A percentile compares a stretch with the other conserved stretches of the same genome.
Evolutionary conservation across 805 yeast genomes (phyloP).

Genomic region (Saturnispora mendoncae): DNA sequence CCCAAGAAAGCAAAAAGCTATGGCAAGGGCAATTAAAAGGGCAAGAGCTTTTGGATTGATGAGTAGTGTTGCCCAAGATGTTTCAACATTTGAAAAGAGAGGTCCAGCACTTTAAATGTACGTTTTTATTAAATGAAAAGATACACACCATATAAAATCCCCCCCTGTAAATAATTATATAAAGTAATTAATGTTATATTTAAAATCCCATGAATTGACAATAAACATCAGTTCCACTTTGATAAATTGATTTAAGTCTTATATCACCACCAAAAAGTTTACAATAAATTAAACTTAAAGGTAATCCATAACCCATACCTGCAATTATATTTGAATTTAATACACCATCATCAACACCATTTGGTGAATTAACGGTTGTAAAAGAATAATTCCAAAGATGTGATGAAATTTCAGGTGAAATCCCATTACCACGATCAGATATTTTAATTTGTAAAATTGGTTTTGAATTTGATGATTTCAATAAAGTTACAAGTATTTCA

Average conservation of each 20-base stretch:
- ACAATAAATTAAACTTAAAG: slow-evolving; percentile 68
- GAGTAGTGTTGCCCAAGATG: slow-evolving; percentile 63
- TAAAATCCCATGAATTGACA: slow-evolving; percentile 11
- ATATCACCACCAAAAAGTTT: slow-evolving; percentile 65
- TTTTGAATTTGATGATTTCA: slow-evolving; percentile 16
- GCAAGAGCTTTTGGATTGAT: slow-evolving; percentile 74
- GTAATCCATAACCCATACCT: slow-evolving; percentile 95
- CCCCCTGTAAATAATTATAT: too few relatives aligned
- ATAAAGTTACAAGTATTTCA: slow-evolving; percentile 36
- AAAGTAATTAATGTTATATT: not conserved
- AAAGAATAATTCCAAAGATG: slow-evolving; percentile 82
- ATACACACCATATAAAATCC: not conserved
- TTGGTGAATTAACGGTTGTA: slow-evolving; percentile 51
- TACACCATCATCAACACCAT: slow-evolving; percentile 43
- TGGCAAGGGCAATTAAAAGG: slow-evolving; percentile 72
- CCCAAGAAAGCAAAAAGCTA: slow-evolving; percentile 55
- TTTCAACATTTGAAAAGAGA: slow-evolving; percentile 30
- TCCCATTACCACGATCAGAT: slow-evolving; percentile 87
- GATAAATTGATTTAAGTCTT: slow-evolving; percentile 60
- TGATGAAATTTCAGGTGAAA: slow-evolving; percentile 52
- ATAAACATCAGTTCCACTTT: slow-evolving; percentile 76
- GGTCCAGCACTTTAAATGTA: slow-evolving; percentile 21
- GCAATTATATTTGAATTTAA: slow-evolving; percentile 62
- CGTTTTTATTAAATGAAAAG: not conserved
- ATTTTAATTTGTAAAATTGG: slow-evolving; percentile 56